Conservation (phyloP, 1,139 yeast genomes). For the Taphrina sp. region DNA sequence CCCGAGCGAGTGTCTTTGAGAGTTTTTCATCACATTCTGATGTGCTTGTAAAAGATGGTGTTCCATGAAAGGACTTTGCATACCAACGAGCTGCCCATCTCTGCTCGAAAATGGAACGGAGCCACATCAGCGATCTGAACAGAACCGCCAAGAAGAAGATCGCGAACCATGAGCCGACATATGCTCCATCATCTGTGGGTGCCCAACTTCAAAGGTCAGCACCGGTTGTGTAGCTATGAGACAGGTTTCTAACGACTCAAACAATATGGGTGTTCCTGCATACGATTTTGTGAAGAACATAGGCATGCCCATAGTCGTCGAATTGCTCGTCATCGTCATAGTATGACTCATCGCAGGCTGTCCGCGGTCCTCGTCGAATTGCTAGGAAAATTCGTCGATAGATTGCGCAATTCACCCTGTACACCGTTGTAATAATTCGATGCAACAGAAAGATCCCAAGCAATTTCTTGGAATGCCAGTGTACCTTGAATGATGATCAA, state of each 20-base stretch:
- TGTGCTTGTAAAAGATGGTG: background rate
- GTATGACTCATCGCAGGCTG: no score
- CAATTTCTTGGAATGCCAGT: no score
- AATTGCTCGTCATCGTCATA: no score
- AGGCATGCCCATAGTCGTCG: slow-evolving; percentile 1
- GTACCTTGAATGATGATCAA: no score
- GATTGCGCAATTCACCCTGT: no score
- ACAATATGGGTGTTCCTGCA: slow-evolving; percentile 10
- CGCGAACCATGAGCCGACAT: slow-evolving; percentile 12
- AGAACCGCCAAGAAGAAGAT: slow-evolving; percentile 9
- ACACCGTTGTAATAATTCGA: no score
- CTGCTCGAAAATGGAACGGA: slow-evolving; percentile 4
- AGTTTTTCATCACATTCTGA: background rate
- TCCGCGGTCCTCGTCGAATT: no score
- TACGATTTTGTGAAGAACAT: slow-evolving; percentile 5
- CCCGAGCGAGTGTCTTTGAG: background rate
- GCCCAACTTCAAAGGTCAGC: slow-evolving; percentile 14
- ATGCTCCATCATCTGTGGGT: slow-evolving; percentile 8
- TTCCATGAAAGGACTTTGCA: background rate
- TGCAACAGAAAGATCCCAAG: no score
- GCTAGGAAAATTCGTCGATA: no score
- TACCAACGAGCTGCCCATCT: slow-evolving; percentile 17
- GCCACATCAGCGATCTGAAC: slow-evolving; percentile 4
- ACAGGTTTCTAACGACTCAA: no score
- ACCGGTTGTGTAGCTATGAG: no score